Conservation (phyloP, 2,329 filamentous ascomycete species). For the Fusarium tanahbumbuense region DNA sequence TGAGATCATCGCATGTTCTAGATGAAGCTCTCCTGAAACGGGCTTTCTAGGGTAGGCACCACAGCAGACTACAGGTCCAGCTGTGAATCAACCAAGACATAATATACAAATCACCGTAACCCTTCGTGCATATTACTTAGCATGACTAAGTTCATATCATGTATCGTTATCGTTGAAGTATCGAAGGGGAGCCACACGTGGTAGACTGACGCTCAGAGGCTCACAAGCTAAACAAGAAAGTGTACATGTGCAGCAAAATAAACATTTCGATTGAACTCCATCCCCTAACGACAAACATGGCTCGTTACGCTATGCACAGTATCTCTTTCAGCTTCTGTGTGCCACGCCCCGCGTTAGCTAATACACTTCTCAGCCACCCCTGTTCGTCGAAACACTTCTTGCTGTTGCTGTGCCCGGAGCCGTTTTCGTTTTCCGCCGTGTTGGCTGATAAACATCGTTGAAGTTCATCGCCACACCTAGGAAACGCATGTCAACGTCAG, state of each 20-base stretch:
- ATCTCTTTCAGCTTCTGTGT: not conserved
- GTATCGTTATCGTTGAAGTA: not conserved
- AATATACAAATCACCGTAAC: not conserved
- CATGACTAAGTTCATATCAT: not conserved
- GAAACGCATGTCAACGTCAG: constrained; percentile 95
- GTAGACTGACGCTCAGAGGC: not conserved
- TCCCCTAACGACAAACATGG: constrained; percentile 7
- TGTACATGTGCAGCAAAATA: not conserved
- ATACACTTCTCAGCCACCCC: constrained; percentile 36
- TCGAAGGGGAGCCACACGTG: not conserved
- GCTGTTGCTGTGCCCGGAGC: constrained; percentile 39
- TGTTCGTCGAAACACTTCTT: constrained; percentile 41
- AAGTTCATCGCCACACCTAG: constrained; percentile 98
- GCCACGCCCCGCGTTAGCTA: constrained; percentile 14
- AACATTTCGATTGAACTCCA: constrained; percentile 5
- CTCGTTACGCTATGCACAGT: constrained; percentile 11
- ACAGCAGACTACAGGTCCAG: not conserved
- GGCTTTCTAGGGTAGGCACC: not conserved
- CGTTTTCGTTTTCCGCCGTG: constrained; percentile 69
- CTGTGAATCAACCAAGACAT: not conserved
- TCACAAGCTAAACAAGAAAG: not conserved
- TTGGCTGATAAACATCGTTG: constrained; percentile 92
- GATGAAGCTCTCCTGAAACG: not conserved
- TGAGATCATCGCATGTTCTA: not conserved
- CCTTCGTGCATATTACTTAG: not conserved